Evolutionary conservation across 345 rosid genomes (phyloP).

Genomic region (Hirschfeldia incana): DNA sequence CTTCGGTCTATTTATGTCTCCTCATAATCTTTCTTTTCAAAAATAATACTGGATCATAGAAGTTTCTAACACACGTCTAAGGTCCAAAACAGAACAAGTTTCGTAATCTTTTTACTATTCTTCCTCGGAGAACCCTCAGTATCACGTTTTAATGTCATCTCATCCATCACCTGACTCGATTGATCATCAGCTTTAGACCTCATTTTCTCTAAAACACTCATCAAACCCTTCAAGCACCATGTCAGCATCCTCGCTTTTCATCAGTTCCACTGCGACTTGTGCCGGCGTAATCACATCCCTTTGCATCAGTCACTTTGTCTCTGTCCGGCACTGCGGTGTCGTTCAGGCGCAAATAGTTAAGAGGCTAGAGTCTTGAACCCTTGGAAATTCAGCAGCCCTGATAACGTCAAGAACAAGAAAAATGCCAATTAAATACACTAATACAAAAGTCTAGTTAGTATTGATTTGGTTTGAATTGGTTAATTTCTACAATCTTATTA

Average conservation of each 20-base stretch:
- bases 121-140: slow-evolving; percentile 29
- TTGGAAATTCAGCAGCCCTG: no score
- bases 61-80: background rate
- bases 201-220: slow-evolving; percentile 44
- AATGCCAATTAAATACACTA: no score
- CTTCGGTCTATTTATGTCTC: background rate
- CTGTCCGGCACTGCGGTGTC: no score
- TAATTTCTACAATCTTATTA: background rate
- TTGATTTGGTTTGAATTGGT: no score
- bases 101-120: slow-evolving; percentile 32
- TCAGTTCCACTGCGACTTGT: no score
- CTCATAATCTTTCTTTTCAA: slow-evolving; percentile 17
- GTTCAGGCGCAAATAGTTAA: no score
- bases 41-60: slow-evolving; percentile 7
- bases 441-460: no score
- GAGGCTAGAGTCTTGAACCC: no score
- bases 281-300: no score
- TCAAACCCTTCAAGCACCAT: slow-evolving; percentile 47
- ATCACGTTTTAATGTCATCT: slow-evolving; percentile 17
- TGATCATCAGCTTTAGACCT: background rate
- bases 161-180: background rate
- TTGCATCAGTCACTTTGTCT: no score
- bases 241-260: slow-evolving; percentile 37
- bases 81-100: slow-evolving; percentile 35
- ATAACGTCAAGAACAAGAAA: no score